Conservation (phyloP, 331 rosid genomes). For the Pyracantha coccinea region DNA sequence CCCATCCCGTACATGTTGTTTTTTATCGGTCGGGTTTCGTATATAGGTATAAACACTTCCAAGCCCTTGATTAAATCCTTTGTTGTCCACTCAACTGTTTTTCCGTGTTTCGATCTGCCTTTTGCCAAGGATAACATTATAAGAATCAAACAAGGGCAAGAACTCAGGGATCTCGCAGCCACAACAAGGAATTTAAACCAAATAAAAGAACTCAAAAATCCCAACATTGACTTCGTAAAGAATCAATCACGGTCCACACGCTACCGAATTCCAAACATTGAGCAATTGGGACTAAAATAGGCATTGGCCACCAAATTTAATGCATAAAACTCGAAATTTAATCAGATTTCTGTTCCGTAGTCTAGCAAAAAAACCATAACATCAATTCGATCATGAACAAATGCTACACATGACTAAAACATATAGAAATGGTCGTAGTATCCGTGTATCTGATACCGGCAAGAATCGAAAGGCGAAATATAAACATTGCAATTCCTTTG, state of each 20-base stretch:
- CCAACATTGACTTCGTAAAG: background rate
- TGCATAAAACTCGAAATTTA: background rate
- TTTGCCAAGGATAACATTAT: slow-evolving; percentile 75
- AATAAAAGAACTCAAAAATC: background rate
- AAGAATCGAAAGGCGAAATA: background rate
- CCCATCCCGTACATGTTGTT: slow-evolving; percentile 96
- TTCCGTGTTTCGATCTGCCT: slow-evolving; percentile 99
- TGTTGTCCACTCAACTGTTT: slow-evolving; percentile 86
- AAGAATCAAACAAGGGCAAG: slow-evolving; percentile 38
- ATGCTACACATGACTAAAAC: background rate
- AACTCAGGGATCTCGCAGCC: background rate
- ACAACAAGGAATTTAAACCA: background rate
- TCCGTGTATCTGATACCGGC: background rate
- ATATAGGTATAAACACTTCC: slow-evolving; percentile 88
- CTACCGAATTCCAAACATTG: background rate
- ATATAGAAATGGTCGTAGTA: background rate
- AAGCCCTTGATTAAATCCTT: slow-evolving; percentile 83
- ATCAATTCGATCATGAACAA: background rate
- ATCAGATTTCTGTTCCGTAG: background rate
- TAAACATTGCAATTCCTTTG: background rate
- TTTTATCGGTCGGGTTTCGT: slow-evolving; percentile 85
- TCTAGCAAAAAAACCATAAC: background rate
- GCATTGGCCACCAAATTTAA: background rate
- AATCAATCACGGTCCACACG: background rate
- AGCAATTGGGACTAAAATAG: background rate